Percentiles rank a stretch among this genome's conserved stretches.
phyloP scores from a whole-genome alignment of 2,329 filamentous ascomycete species.

The Aspergillus felis region DNA sequence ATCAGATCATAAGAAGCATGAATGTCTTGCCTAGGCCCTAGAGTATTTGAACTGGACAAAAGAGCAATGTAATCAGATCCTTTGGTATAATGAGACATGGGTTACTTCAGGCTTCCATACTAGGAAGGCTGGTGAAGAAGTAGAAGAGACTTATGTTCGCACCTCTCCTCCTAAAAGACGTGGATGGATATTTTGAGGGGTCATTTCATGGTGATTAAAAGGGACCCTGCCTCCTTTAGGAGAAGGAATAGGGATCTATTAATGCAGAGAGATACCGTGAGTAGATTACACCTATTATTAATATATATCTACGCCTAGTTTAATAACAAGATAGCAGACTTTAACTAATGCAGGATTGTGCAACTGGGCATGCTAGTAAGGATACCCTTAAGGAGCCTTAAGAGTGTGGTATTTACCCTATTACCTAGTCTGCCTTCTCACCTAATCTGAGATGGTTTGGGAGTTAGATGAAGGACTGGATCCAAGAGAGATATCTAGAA shows the following conservation, averaged over 20 bases:
- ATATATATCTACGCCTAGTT: background rate
- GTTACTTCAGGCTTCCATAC: constrained; percentile 11
- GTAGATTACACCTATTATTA: background rate
- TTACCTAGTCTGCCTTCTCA: constrained; percentile 5
- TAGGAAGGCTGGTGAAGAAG: constrained; percentile 7
- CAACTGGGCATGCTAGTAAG: background rate
- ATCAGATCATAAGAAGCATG: constrained; percentile 6
- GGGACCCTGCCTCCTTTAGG: background rate
- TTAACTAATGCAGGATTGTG: background rate
- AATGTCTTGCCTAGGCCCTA: constrained; percentile 8
- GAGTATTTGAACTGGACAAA: constrained; percentile 5
- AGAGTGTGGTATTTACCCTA: background rate
- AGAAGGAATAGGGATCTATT: constrained; percentile 4
- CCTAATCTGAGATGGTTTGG: constrained; percentile 8
- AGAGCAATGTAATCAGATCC: constrained; percentile 6
- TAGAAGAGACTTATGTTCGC: constrained; percentile 6
- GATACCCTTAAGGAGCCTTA: background rate
- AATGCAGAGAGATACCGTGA: background rate
- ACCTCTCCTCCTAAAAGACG: background rate
- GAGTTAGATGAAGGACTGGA: constrained; percentile 8
- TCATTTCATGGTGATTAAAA: background rate
- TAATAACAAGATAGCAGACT: background rate
- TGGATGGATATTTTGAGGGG: constrained; percentile 6
- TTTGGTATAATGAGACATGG: constrained; percentile 9
- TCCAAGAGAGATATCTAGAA: no score